A percentile compares a stretch with the other conserved stretches of the same genome.
phyloP scores from a whole-genome alignment of 2,329 filamentous ascomycete species.

The Annulohypoxylon truncatum region DNA sequence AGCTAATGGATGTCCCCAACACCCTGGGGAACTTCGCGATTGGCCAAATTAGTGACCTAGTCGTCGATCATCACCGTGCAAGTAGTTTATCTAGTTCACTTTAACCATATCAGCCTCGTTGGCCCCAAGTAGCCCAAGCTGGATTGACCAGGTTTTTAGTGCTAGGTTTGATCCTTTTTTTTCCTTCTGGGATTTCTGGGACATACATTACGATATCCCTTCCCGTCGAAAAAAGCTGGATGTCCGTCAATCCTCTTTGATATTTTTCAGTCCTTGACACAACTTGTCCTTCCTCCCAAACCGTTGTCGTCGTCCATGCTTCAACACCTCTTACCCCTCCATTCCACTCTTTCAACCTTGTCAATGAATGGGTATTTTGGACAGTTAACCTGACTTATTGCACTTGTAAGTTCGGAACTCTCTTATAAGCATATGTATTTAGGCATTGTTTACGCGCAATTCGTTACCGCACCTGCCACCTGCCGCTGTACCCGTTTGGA shows the following conservation, averaged over 20 bases:
- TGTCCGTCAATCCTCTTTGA: conserved; percentile 22
- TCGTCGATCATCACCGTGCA: conserved; percentile 32
- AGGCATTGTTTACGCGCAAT: conserved; percentile 21
- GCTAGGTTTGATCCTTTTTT: conserved; percentile 26
- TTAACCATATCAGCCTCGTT: conserved; percentile 43
- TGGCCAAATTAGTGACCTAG: conserved; percentile 27
- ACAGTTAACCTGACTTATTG: conserved; percentile 21
- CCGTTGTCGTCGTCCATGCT: conserved; percentile 7
- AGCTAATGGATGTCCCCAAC: conserved; percentile 38
- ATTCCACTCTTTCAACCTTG: conserved; percentile 8
- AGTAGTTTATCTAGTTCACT: conserved; percentile 28
- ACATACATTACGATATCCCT: conserved; percentile 31
- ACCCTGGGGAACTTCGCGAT: conserved; percentile 27
- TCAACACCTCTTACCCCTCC: background rate
- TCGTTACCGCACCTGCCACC: conserved; percentile 2
- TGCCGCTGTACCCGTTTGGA: conserved; percentile 28
- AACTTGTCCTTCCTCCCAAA: conserved; percentile 7
- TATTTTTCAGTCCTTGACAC: conserved; percentile 6
- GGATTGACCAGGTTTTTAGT: conserved; percentile 19
- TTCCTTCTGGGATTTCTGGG: conserved; percentile 7
- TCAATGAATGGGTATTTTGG: conserved; percentile 10
- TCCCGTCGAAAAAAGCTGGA: conserved; percentile 28
- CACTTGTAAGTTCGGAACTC: conserved; percentile 9
- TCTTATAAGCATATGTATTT: conserved; percentile 16
- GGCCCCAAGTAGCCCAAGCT: conserved; percentile 18